Evolutionary conservation across 441 rosid species (phyloP).

Genomic region (Populus hybrid): DNA sequence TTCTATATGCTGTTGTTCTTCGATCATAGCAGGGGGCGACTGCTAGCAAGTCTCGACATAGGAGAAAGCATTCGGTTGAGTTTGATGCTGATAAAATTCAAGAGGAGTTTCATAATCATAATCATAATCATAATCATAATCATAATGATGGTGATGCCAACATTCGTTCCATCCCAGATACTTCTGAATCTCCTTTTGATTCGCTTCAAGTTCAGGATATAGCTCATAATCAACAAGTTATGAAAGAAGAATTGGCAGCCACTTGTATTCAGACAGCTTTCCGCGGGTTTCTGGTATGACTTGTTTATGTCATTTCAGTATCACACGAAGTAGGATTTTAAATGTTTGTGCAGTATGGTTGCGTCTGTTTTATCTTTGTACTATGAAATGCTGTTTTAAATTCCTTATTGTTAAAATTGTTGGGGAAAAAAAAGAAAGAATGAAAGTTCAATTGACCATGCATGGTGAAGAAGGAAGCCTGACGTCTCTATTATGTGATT

Average conservation of each 20-base stretch:
- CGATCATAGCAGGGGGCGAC: slow-evolving; percentile 42
- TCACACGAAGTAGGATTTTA: not conserved
- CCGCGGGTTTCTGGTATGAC: slow-evolving; percentile 90
- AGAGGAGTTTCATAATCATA: slow-evolving; percentile 44
- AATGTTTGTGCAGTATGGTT: not conserved
- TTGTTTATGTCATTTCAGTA: slow-evolving; percentile 10
- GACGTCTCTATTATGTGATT: not conserved
- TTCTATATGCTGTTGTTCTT: slow-evolving; percentile 5
- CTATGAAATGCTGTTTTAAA: not conserved
- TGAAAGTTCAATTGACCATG: not conserved
- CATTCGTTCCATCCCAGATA: slow-evolving; percentile 32
- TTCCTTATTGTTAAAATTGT: not conserved
- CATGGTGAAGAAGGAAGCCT: not conserved
- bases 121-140: slow-evolving; percentile 6
- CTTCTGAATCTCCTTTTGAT: slow-evolving; percentile 50
- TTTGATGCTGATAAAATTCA: slow-evolving; percentile 50
- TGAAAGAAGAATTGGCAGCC: slow-evolving; percentile 68
- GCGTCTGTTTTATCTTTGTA: not conserved
- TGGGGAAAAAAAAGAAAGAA: not conserved
- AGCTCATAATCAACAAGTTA: slow-evolving; percentile 37
- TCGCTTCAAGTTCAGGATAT: slow-evolving; percentile 48
- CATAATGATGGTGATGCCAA: slow-evolving; percentile 29
- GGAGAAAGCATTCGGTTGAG: slow-evolving; percentile 64
- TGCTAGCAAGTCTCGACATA: slow-evolving; percentile 52
- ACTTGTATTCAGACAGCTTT: slow-evolving; percentile 86